These are phyloP conservation scores for Fusarium sp. DNA, from an alignment of 2,329 filamentous ascomycete species.

Conservation along the genomic window DNA sequence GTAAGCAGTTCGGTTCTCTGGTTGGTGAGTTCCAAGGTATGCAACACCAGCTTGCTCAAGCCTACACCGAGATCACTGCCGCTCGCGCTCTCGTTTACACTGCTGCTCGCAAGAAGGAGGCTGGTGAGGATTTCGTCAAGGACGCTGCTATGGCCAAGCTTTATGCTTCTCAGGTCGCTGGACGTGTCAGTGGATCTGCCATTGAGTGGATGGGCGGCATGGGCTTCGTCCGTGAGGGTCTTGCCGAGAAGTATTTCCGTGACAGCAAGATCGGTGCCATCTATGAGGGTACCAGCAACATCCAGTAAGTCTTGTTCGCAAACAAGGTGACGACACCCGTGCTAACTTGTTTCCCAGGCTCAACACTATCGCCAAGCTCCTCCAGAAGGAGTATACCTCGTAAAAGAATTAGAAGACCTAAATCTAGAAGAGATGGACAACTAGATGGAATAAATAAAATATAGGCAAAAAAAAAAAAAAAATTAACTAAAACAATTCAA, in stretches of 20 bases:
- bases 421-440: conserved; percentile 19
- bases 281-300: conserved; percentile 91
- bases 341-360: conserved; percentile 56
- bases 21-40: conserved; percentile 98
- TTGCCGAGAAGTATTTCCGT: conserved; percentile 97
- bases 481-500: conserved; percentile 13
- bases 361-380: conserved; percentile 72
- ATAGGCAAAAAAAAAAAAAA: conserved; percentile 34
- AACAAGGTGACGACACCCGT: neutral
- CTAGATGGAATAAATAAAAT: conserved; percentile 17
- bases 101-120: conserved; percentile 97
- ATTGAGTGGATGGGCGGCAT: conserved; percentile 99
- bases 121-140: conserved; percentile 91
- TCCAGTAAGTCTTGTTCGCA: conserved; percentile 64
- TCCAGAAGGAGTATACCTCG: conserved; percentile 71
- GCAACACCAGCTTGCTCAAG: conserved; percentile 98
- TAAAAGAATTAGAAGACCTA: conserved; percentile 40
- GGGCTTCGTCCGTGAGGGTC: conserved; percentile 96
- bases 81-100: conserved; percentile 95
- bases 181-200: conserved; percentile 83
- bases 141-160: conserved; percentile 99
- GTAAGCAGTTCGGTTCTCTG: conserved; percentile 93
- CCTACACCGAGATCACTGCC: conserved; percentile 92
- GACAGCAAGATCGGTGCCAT: conserved; percentile 99
- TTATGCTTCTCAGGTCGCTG: conserved; percentile 92